Evolutionary conservation across 1,284 basidiomycete species (phyloP), one percentile per base, ranked within the genome.

Genomic region (Cryptococcus amylolentus): DNA sequence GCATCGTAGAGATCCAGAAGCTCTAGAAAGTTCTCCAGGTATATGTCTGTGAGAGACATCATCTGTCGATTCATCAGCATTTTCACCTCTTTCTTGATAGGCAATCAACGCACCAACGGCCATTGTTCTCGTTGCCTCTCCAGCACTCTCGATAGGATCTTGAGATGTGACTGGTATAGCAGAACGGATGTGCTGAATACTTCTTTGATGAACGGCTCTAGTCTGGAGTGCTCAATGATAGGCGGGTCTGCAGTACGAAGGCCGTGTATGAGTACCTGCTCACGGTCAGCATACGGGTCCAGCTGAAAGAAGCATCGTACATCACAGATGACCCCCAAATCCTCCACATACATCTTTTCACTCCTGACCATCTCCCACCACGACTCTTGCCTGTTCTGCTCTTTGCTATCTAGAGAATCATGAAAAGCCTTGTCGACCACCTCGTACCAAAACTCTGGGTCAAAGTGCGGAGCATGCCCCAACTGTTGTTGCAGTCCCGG

Each of bases 301-400:
- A 12, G 14, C 45, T 10, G 5, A 38, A 35, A 49, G 7, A 49
- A 13, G 18, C 20, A 49, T 53, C 69, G 57, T 63, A 87, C 88
- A 68, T 88, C 82, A 66, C 82, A 78, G 27, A 91, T 80, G 6
- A 85, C 79, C 65, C 84, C 80, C 60, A 91, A 73, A 75, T 91
- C 89, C 37, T 79, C 65, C 10, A 91, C 88, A 72, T 91, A 91
- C 61, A 88, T 86, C 62, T 83, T 81, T 76, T 92, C 89, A 1
- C 86, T 84, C 75, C 88, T 88, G 76, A 91, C 85, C 46, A 90
- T 73, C 68, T 91, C 89, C 69, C 91, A 92, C 37, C 91, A 80
- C 7, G 88, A 82, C 13, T 86, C 89, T 71, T 92, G 89, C 46
- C 89, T 81, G 58, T 86, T 83, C 13, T 89, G 85, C 70, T 91